A percentile compares a stretch with the other conserved stretches of the same genome.
Evolutionary conservation across 1,284 basidiomycete species (phyloP).

Genomic region (Schizopora paradoxa): DNA sequence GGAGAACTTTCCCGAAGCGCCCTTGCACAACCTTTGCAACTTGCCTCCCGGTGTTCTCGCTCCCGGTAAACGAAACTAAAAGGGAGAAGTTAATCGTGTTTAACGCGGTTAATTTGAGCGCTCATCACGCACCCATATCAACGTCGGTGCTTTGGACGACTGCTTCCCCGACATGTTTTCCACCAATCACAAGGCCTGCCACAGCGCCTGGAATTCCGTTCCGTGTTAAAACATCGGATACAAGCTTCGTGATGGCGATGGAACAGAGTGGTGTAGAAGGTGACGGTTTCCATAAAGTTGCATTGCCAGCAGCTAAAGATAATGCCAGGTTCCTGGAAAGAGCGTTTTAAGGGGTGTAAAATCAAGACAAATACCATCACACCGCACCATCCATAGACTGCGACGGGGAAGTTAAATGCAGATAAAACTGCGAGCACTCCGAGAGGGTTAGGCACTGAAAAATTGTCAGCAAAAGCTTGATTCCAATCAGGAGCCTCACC

Average conservation of each 20-base stretch:
- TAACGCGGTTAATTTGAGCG: not conserved
- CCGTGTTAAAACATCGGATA: conserved; percentile 73
- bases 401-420: conserved; percentile 94
- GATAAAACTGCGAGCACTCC: conserved; percentile 89
- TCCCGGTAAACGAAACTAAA: conserved; percentile 89
- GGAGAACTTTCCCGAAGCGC: conserved; percentile 77
- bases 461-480: conserved; percentile 8
- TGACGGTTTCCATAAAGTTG: conserved; percentile 93
- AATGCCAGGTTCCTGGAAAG: conserved; percentile 79
- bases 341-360: conserved; percentile 10
- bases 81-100: conserved; percentile 6
- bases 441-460: conserved; percentile 86
- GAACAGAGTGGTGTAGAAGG: conserved; percentile 84
- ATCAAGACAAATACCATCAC: conserved; percentile 11
- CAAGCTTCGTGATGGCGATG: conserved; percentile 84
- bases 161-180: conserved; percentile 73
- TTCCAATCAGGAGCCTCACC: conserved; percentile 34
- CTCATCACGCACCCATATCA: conserved; percentile 55
- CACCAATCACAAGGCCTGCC: conserved; percentile 80
- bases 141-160: conserved; percentile 71
- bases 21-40: conserved; percentile 80
- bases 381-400: conserved; percentile 77
- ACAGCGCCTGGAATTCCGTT: conserved; percentile 82
- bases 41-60: conserved; percentile 78
- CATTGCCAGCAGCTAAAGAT: conserved; percentile 86